phyloP scores from a whole-genome alignment of 2,329 filamentous ascomycete genomes.

The Trichoderma aggressivum region DNA sequence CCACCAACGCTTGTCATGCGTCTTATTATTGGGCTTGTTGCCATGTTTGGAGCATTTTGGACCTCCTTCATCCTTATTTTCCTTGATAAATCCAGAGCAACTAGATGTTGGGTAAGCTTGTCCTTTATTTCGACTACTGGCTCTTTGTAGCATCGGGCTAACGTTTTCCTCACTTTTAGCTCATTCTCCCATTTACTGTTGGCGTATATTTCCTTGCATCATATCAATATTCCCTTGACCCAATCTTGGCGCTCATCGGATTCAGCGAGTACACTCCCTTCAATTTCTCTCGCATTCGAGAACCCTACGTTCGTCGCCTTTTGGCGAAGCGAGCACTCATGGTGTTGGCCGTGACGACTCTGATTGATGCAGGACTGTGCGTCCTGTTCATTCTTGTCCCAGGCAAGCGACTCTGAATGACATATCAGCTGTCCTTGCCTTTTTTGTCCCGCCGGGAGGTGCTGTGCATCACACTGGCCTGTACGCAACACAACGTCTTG shows the following conservation, averaged over 20 bases:
- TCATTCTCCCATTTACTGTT: constrained; percentile 85
- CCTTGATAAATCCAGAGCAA: constrained; percentile 69
- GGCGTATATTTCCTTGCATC: constrained; percentile 85
- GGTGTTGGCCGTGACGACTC: constrained; percentile 69
- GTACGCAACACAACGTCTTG: not conserved
- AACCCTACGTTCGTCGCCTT: constrained; percentile 85
- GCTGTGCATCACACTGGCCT: constrained; percentile 12
- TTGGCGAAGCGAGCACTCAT: constrained; percentile 80
- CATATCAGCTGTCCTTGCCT: not conserved
- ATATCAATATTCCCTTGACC: constrained; percentile 94
- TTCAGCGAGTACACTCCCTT: constrained; percentile 96
- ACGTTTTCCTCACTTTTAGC: constrained; percentile 32
- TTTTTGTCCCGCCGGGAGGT: not conserved
- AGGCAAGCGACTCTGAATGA: constrained; percentile 67
- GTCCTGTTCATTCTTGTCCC: constrained; percentile 94
- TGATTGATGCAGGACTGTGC: constrained; percentile 78
- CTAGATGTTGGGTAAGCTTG: constrained; percentile 76
- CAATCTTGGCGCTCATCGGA: constrained; percentile 81
- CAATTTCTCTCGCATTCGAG: constrained; percentile 81
- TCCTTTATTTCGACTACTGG: not conserved
- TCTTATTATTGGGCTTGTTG: constrained; percentile 74
- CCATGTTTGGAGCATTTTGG: constrained; percentile 93
- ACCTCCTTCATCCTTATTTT: constrained; percentile 91
- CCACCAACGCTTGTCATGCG: constrained; percentile 84
- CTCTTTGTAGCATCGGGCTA: constrained; percentile 22